Evolutionary conservation across 306 rosid genomes (phyloP).

Genomic region (Cicer pinnatifidum): DNA sequence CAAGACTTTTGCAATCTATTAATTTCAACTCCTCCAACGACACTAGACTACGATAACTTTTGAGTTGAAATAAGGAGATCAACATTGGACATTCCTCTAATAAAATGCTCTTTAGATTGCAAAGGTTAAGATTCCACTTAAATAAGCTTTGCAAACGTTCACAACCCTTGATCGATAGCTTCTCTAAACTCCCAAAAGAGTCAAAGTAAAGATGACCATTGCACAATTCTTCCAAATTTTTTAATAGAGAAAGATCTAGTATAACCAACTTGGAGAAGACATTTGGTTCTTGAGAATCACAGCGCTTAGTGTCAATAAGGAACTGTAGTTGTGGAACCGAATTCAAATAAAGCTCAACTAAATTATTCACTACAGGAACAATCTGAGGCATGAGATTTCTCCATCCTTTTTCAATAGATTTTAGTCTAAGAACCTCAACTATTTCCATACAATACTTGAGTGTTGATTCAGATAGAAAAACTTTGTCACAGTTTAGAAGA

Average conservation of each 20-base stretch:
- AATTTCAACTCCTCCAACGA: background rate
- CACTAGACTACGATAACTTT: background rate
- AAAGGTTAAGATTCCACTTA: background rate
- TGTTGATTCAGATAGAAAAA: background rate
- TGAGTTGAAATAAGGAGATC: background rate
- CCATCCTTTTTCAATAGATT: background rate
- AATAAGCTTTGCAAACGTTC: background rate
- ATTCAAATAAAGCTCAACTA: accelerated
- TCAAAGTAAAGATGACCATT: background rate
- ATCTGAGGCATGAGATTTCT: conserved; percentile 39
- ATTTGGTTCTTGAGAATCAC: background rate
- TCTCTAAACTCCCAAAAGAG: background rate
- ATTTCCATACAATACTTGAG: background rate
- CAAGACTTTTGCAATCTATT: background rate
- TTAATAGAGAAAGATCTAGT: accelerated
- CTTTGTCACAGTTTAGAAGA: accelerated
- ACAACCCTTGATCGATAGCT: accelerated
- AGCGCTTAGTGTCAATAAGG: background rate
- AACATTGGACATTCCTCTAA: accelerated
- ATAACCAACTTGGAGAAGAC: conserved; percentile 12
- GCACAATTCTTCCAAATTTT: background rate
- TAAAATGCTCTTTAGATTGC: background rate
- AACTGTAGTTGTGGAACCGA: background rate
- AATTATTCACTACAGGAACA: background rate
- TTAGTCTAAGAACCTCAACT: background rate